phyloP scores from a whole-genome alignment of 148 eudicot genomes.

The Fagopyrum tataricum region DNA sequence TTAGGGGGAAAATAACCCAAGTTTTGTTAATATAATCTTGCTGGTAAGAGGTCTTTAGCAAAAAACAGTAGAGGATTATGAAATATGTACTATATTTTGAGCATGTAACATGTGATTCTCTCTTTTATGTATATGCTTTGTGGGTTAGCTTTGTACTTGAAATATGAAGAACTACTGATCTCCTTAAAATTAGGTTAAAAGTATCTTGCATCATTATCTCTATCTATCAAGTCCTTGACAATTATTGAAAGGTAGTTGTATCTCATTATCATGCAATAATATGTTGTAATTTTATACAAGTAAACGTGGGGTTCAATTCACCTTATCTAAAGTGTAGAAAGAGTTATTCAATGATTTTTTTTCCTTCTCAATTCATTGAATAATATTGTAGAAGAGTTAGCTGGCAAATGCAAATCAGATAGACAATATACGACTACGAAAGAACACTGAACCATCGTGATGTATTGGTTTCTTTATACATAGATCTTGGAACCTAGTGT shows the following conservation, averaged over 20 bases:
- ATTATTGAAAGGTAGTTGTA: too few relatives aligned
- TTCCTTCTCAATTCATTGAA: background rate
- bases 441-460: background rate
- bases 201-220: background rate
- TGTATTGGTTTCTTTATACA: background rate
- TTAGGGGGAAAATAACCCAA: background rate
- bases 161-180: background rate
- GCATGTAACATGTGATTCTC: conserved; percentile 10
- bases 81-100: conserved; percentile 2
- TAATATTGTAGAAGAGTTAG: background rate
- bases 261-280: too few relatives aligned
- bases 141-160: background rate
- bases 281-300: too few relatives aligned
- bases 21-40: conserved; percentile 13
- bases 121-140: background rate
- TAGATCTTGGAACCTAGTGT: conserved; percentile 6
- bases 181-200: background rate
- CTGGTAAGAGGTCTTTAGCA: conserved; percentile 5
- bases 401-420: background rate
- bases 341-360: too few relatives aligned
- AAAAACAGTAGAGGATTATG: background rate
- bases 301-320: too few relatives aligned
- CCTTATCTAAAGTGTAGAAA: too few relatives aligned
- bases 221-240: too few relatives aligned
- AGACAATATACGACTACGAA: background rate